Base-by-base conservation (phyloP, 768 basidiomycete species). In the Phallus indusiatus region DNA sequence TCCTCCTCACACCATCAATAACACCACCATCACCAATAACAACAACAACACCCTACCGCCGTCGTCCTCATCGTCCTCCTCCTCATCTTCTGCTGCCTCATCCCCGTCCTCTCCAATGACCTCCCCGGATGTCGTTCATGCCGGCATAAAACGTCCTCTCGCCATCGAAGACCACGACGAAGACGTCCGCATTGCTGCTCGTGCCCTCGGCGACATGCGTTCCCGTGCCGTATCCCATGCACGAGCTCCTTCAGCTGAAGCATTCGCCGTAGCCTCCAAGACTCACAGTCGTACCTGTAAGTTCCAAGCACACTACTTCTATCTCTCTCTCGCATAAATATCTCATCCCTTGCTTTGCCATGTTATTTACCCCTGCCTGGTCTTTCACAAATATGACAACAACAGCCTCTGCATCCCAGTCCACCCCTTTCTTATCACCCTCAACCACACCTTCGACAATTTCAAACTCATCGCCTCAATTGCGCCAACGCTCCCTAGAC, bases 141-240 rank as follows among this genome's bases (percentile, higher is more conserved):
- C 57, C 0, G 57, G 57, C 36, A 59, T 33, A 20, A 59, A 59
- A 51, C 50, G 57, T 20, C 57, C 57, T n/a, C 49, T 59, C 1
- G 52, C 57, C 10, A 35, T 80, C 64, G 77, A 78, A 54, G 75
- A 76, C 66, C 79, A 86, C 59, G 88, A 89, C 63, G 88, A 89
- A 70, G 84, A 81, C 65, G 87, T 90, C 0, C 79, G 83, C 54
- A 91, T 90, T 67, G 90, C 90, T 20, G 83, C 88, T 12, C 72
- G 78, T 37, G 90, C 88, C 0, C 76, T 92, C 16, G 88, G 79
- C 24, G 85, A 88, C 66, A 90, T 91, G 90, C 77, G 85, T 56
- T 84, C 78, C 55, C 75, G 78, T 60, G 67, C 60, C 28, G 37
- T 20, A 9, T 48, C 57, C 36, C 57, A 59, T 51, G 57, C 57